phyloP scores from a whole-genome alignment of 352 stramenopile genomes.

The Phytopythium aichiense region DNA sequence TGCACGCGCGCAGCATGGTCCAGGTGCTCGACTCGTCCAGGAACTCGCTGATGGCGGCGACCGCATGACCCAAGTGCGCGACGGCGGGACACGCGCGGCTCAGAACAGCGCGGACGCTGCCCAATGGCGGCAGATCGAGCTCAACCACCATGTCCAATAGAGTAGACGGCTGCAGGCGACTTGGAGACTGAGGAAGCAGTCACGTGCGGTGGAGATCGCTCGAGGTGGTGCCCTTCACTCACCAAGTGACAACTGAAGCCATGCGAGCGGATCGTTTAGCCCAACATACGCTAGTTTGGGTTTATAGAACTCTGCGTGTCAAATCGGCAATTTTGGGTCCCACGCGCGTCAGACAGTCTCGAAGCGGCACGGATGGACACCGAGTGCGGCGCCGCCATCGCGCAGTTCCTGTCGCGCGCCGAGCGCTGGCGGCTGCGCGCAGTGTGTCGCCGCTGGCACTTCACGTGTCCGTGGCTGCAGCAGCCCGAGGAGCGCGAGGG shows the following conservation, averaged over 20 bases:
- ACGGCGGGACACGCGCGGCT: too few species aligned
- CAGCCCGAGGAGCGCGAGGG: conserved; percentile 5
- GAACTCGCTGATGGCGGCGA: not conserved
- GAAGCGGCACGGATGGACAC: conserved; percentile 28
- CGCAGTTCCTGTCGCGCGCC: conserved; percentile 33
- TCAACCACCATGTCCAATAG: too few species aligned
- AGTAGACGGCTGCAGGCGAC: too few species aligned
- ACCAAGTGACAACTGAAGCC: not conserved
- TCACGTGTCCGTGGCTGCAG: conserved; percentile 53
- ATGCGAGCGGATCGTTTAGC: not conserved
- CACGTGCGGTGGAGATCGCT: not conserved
- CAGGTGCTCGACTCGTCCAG: not conserved
- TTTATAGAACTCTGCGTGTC: not conserved
- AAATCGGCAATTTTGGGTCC: not conserved
- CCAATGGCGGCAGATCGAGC: too few species aligned
- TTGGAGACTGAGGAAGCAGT: not conserved
- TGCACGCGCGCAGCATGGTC: not conserved
- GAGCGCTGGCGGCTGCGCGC: conserved; percentile 39
- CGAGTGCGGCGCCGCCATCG: conserved; percentile 20
- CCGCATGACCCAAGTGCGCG: not conserved
- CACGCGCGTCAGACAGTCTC: not conserved
- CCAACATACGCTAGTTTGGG: not conserved
- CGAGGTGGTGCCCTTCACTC: not conserved
- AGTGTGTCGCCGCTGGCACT: conserved; percentile 53
- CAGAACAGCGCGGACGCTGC: too few species aligned